Evolutionary conservation across 495 filamentous ascomycete species (phyloP).

Genomic region (Hyaloscypha finlandica): DNA sequence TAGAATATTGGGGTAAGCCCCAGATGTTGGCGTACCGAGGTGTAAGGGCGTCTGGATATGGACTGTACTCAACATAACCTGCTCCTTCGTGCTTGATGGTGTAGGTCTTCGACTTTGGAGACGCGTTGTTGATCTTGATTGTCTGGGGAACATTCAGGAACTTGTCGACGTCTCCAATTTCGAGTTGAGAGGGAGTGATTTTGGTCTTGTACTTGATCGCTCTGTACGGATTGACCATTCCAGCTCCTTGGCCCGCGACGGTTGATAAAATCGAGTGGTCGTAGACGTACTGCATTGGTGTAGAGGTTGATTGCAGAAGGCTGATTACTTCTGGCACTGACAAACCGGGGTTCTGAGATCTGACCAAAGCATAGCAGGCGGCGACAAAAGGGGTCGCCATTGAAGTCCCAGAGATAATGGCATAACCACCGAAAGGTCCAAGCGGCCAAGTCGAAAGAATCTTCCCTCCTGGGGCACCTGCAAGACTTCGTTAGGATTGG

Average conservation of each 20-base stretch:
- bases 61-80: conserved; percentile 26
- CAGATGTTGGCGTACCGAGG: conserved; percentile 22
- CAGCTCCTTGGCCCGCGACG: conserved; percentile 35
- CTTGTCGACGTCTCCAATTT: conserved; percentile 23
- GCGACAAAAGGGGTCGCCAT: conserved; percentile 47
- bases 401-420: conserved; percentile 51
- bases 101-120: conserved; percentile 25
- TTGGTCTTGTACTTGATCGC: conserved; percentile 26
- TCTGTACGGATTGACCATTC: conserved; percentile 36
- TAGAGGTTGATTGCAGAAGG: conserved; percentile 32
- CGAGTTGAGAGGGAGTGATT: conserved; percentile 30
- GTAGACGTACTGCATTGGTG: conserved; percentile 25
- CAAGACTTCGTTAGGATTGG: not conserved
- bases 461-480: conserved; percentile 40
- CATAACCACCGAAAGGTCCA: conserved; percentile 38
- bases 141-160: conserved; percentile 22
- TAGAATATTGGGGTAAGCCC: conserved; percentile 23
- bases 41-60: conserved; percentile 6
- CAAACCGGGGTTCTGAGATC: conserved; percentile 30
- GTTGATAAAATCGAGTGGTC: conserved; percentile 20
- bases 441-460: conserved; percentile 50
- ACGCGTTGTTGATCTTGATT: conserved; percentile 32
- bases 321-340: conserved; percentile 29
- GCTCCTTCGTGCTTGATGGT: conserved; percentile 30
- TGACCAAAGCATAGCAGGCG: conserved; percentile 34